phyloP scores from a whole-genome alignment of 2,329 filamentous ascomycete genomes.

The Cercospora zeina region DNA sequence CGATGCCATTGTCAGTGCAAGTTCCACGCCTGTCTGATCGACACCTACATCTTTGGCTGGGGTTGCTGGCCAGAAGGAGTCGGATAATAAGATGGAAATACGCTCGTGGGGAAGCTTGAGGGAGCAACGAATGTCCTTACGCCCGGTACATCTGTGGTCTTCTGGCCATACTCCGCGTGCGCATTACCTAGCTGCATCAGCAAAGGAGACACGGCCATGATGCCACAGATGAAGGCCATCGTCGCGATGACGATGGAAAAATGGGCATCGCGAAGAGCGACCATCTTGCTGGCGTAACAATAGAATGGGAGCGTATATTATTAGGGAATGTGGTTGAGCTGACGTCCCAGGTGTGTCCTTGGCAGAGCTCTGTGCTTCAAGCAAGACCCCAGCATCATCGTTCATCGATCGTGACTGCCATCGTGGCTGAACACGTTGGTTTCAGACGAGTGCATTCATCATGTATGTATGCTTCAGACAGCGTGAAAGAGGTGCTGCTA shows the following conservation, averaged over 20 bases:
- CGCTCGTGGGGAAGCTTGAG: slow-evolving; percentile 53
- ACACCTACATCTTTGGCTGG: slow-evolving; percentile 51
- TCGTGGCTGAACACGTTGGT: background rate
- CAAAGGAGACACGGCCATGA: slow-evolving; percentile 21
- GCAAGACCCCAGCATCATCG: background rate
- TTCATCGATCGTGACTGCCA: background rate
- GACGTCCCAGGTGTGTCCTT: background rate
- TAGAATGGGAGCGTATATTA: background rate
- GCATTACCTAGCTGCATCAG: slow-evolving; percentile 24
- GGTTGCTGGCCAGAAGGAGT: slow-evolving; percentile 52
- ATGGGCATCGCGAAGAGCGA: background rate
- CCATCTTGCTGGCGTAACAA: background rate
- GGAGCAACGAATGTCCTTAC: slow-evolving; percentile 45
- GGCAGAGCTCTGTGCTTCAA: background rate
- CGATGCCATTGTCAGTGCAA: background rate
- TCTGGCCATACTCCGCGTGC: slow-evolving; percentile 18
- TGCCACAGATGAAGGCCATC: slow-evolving; percentile 19
- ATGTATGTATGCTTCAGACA: background rate
- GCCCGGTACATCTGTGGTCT: slow-evolving; percentile 9
- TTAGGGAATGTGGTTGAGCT: background rate
- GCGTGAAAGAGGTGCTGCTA: background rate
- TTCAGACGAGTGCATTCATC: background rate
- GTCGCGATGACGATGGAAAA: slow-evolving; percentile 9
- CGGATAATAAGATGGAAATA: slow-evolving; percentile 53
- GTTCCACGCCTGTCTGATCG: background rate